phyloP scores from a whole-genome alignment of 768 basidiomycete species.

The Xerocomellus intermedius region DNA sequence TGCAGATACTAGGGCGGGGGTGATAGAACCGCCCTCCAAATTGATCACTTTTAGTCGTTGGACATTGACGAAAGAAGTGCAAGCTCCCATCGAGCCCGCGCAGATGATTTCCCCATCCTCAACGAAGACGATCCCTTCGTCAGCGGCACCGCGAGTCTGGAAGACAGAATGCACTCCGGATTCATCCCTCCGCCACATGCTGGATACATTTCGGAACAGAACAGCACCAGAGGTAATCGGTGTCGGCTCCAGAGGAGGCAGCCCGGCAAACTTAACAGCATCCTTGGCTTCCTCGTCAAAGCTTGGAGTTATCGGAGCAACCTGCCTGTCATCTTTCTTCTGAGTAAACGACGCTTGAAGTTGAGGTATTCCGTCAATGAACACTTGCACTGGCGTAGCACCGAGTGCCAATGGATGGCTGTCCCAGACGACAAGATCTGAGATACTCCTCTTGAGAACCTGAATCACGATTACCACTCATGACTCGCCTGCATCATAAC shows the following conservation, averaged over 20 bases:
- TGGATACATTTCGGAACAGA: slow-evolving; percentile 54
- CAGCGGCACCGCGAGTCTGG: slow-evolving; percentile 5
- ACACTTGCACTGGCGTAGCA: slow-evolving; percentile 79
- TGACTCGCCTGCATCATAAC: slow-evolving; percentile 61
- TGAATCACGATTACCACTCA: neutral
- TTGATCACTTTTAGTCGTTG: slow-evolving; percentile 33
- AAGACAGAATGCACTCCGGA: slow-evolving; percentile 23
- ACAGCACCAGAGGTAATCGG: slow-evolving; percentile 36
- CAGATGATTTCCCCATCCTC: slow-evolving; percentile 55
- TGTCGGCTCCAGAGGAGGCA: slow-evolving; percentile 59
- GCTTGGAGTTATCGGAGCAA: slow-evolving; percentile 50
- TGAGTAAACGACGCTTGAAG: slow-evolving; percentile 32
- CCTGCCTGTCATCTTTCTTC: slow-evolving; percentile 52
- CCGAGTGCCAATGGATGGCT: slow-evolving; percentile 76
- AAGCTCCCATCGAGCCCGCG: slow-evolving; percentile 25
- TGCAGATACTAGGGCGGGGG: slow-evolving; percentile 61
- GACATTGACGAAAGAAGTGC: slow-evolving; percentile 12
- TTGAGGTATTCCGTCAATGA: slow-evolving; percentile 81
- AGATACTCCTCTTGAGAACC: neutral
- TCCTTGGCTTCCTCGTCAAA: slow-evolving; percentile 60
- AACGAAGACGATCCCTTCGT: slow-evolving; percentile 44
- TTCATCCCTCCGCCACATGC: slow-evolving; percentile 29
- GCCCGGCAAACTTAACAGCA: slow-evolving; percentile 59
- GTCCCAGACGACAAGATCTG: slow-evolving; percentile 63
- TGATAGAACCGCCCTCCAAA: slow-evolving; percentile 61